Base-by-base conservation (phyloP, 768 basidiomycete species). In the Russula griseocarnosa region DNA sequence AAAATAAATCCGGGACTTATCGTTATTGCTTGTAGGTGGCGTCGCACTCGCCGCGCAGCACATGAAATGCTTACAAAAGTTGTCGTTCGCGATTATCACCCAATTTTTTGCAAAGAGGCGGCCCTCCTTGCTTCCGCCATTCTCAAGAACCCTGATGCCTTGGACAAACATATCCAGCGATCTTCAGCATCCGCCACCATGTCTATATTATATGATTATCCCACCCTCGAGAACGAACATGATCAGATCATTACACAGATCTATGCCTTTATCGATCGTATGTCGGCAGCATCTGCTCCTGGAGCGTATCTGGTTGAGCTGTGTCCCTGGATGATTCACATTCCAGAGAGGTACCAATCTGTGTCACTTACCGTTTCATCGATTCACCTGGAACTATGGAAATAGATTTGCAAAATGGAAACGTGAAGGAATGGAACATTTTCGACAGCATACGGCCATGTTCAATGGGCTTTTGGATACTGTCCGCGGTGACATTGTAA, bases 271-370 rank as follows among this genome's bases (percentile, higher is more conserved):
- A 13, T 55, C 20, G 28, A 20, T 9, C 44, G 38, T 14, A 1
- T 62, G 8, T 50, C 52, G 0, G 26, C 26, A 3, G 70, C 70
- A 10, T 34, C 42, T 20, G 20, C 63, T 1, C 67, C 67, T 20
- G 70, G 70, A 6, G 42, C 61, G 1, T 54, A 63, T 44, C 55
- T 71, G 36, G 70, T 69, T 52, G 69, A 71, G 13, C 57, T 70
- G 20, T 63, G 70, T 34, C 71, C 70, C 6, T 56, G 54, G 42
- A 69, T 70, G 62, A 40, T 56, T 9, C 32, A 24, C 24, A 38
- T 59, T 8, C 47, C 53, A 53, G 32, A 46, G 54, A 47, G 52
- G 49, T 32, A 53, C n/a, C 20, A 13, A 26, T 38, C 13, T 40
- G 24, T 6, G 5, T 5, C 20, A 8, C 38, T 22, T 3, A 8